These are phyloP conservation scores for Cyclotella sp. DNA, from an alignment of 108 stramenopile species.

Conservation along the genomic window DNA sequence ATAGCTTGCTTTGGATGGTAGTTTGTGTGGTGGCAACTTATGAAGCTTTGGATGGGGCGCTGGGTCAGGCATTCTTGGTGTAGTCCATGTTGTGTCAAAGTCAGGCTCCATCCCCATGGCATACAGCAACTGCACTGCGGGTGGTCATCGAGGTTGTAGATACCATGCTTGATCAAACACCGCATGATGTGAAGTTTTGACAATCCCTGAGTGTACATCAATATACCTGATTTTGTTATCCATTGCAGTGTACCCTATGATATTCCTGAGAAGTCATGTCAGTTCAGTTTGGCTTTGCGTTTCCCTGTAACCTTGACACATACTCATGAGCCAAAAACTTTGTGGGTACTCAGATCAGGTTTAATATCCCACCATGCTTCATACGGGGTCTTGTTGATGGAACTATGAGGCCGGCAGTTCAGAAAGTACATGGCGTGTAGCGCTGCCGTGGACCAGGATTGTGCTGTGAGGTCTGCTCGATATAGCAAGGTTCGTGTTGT, in stretches of 20 bases:
- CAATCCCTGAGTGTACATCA: background rate
- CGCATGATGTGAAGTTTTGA: background rate
- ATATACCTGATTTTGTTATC: background rate
- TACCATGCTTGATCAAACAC: constrained; percentile 26
- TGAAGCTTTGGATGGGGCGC: too few relatives aligned
- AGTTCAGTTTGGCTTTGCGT: background rate
- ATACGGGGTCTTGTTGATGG: background rate
- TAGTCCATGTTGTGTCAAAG: too few relatives aligned
- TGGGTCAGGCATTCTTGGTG: too few relatives aligned
- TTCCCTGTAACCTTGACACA: too few relatives aligned
- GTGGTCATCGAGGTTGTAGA: constrained; percentile 4
- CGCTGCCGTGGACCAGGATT: background rate
- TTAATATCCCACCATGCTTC: background rate
- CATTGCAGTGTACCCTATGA: background rate
- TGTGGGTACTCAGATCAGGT: background rate
- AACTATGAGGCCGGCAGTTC: background rate
- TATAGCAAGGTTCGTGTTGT: background rate
- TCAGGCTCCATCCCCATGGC: constrained; percentile 10
- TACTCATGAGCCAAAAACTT: background rate
- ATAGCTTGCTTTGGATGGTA: too few relatives aligned
- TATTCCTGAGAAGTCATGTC: background rate
- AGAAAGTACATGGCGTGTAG: background rate
- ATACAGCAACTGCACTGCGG: constrained; percentile 16
- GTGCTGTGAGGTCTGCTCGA: background rate
- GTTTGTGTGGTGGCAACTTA: too few relatives aligned